Evolutionary conservation across 306 rosid species (phyloP).

Genomic region (Abrus pulchellus): DNA sequence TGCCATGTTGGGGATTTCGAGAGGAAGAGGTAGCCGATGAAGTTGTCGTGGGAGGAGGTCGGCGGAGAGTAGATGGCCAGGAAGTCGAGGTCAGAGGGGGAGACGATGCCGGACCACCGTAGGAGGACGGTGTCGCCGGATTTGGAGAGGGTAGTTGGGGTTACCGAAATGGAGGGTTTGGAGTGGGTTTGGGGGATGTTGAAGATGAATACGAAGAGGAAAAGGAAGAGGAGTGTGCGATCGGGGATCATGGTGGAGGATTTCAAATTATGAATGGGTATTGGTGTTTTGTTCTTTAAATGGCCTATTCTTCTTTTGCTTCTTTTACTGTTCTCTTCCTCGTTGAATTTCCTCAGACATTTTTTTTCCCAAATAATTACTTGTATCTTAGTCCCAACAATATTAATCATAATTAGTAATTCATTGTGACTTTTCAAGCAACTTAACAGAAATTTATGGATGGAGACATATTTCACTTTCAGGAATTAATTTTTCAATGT

Average conservation of each 20-base stretch:
- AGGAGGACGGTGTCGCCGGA: constrained; percentile 69
- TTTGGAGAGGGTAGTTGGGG: constrained; percentile 59
- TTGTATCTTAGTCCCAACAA: no score
- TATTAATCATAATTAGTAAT: no score
- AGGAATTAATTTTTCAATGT: no score
- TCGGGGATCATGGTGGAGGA: not conserved
- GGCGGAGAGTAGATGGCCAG: constrained; percentile 88
- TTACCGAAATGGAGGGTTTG: constrained; percentile 51
- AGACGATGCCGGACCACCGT: constrained; percentile 71
- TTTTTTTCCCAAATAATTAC: not conserved
- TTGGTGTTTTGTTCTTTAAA: not conserved
- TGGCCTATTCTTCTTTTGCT: constrained; percentile 4
- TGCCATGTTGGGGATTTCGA: constrained; percentile 63
- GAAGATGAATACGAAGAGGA: not conserved
- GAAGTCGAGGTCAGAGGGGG: constrained; percentile 84
- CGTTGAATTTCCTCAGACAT: not conserved
- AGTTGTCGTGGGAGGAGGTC: constrained; percentile 60
- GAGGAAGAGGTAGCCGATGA: constrained; percentile 85
- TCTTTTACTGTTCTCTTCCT: no score
- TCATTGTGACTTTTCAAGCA: no score
- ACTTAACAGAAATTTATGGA: no score
- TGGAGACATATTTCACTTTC: no score
- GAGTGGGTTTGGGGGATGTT: constrained; percentile 42
- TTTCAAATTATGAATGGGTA: no score
- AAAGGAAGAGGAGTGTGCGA: not conserved